Conservation (phyloP, 495 filamentous ascomycete species). For the Hypoxylon subgilvum region DNA sequence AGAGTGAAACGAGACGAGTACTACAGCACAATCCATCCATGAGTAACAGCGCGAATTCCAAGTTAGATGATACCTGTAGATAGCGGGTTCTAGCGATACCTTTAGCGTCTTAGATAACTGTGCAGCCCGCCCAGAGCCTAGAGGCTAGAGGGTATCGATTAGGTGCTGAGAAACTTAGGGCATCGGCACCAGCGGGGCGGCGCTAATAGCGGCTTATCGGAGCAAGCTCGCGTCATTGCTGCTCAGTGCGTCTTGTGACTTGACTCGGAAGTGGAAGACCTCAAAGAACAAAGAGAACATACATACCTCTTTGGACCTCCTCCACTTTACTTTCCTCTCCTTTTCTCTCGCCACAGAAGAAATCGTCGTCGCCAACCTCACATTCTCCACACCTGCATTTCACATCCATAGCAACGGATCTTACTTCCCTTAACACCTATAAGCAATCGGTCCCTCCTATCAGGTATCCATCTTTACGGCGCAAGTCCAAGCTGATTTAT, state of each 20-base stretch:
- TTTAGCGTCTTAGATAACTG: too few species aligned
- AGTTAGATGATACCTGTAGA: too few species aligned
- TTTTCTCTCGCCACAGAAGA: neutral
- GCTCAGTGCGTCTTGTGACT: conserved; percentile 30
- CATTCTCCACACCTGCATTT: neutral
- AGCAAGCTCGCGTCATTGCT: conserved; percentile 29
- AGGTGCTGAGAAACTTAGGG: too few species aligned
- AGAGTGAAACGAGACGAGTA: too few species aligned
- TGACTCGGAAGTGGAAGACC: conserved; percentile 13
- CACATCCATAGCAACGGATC: neutral
- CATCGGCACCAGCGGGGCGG: too few species aligned
- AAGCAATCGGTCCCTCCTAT: neutral
- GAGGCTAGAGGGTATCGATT: too few species aligned
- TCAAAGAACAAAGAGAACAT: conserved; percentile 11
- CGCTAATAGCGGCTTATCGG: conserved; percentile 21
- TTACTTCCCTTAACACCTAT: neutral
- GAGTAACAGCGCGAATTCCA: too few species aligned
- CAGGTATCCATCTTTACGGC: conserved; percentile 3
- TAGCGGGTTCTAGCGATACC: too few species aligned
- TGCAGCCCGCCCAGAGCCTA: too few species aligned
- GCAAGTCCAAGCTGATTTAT: neutral
- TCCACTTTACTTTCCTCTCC: neutral
- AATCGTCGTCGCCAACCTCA: neutral
- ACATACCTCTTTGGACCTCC: neutral
- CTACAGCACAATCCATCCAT: too few species aligned